Percentiles rank a stretch among this genome's conserved stretches.
These are phyloP conservation scores for Cutaneotrichosporon sp. DNA, from an alignment of 1,284 basidiomycete genomes.

Conservation along the genomic window DNA sequence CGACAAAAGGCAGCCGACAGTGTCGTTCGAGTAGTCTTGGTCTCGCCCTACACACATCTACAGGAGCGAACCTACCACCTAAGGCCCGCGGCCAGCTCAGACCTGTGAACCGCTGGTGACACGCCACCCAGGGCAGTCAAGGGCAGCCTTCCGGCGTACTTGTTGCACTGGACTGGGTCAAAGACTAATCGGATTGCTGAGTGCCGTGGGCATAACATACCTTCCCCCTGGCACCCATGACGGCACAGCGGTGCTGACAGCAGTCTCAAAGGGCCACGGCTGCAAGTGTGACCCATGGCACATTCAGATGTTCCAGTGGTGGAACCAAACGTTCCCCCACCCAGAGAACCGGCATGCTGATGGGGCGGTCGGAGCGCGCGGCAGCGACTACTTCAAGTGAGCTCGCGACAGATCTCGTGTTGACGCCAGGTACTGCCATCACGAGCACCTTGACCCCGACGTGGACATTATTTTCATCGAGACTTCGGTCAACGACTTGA, in stretches of 20 bases:
- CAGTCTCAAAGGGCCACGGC: conserved; percentile 12
- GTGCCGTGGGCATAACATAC: too few species aligned
- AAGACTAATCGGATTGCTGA: too few species aligned
- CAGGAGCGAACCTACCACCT: too few species aligned
- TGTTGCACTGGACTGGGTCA: too few species aligned
- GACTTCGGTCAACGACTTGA: conserved; percentile 10
- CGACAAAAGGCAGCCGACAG: background rate
- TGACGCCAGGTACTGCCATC: conserved; percentile 11
- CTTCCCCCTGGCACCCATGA: too few species aligned
- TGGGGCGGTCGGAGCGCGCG: conserved; percentile 8
- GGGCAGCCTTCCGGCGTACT: too few species aligned
- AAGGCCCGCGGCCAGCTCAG: too few species aligned
- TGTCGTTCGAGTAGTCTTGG: too few species aligned
- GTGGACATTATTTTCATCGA: conserved; percentile 11
- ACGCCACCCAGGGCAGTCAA: too few species aligned
- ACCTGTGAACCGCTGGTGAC: too few species aligned
- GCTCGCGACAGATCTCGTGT: background rate
- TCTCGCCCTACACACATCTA: too few species aligned
- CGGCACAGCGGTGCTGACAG: background rate
- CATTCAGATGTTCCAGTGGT: conserved; percentile 75
- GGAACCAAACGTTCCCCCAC: conserved; percentile 90
- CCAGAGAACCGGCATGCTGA: conserved; percentile 53
- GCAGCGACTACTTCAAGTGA: conserved; percentile 15
- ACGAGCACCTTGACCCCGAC: conserved; percentile 5
- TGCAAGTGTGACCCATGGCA: conserved; percentile 6